phyloP scores from a whole-genome alignment of 176 grass and related monocot genomes.

The Otatea glauca region DNA sequence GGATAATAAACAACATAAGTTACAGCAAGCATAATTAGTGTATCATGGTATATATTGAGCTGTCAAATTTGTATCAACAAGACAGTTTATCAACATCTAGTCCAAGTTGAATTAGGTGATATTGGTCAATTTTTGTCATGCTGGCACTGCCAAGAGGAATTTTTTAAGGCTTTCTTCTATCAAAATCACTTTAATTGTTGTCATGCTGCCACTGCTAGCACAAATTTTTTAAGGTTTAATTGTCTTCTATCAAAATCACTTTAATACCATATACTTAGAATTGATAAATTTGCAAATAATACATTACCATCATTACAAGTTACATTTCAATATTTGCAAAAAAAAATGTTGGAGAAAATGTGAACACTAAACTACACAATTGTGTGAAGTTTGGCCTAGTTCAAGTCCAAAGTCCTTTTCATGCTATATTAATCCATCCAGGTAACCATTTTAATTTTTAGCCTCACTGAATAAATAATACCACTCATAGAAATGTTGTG shows the following conservation, averaged over 20 bases:
- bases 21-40: neutral
- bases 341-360: neutral
- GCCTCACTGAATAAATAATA: neutral
- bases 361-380: neutral
- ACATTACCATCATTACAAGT: neutral
- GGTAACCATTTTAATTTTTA: neutral
- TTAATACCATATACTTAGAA: neutral
- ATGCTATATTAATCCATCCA: slow-evolving; percentile 3
- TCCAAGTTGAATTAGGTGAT: neutral
- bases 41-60: neutral
- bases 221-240: neutral
- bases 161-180: slow-evolving; percentile 7
- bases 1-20: neutral
- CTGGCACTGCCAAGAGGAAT: neutral
- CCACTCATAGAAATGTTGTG: slow-evolving; percentile 18
- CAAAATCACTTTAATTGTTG: neutral
- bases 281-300: neutral
- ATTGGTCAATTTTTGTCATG: neutral
- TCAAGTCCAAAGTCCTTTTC: neutral
- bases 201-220: neutral
- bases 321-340: neutral
- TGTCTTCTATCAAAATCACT: slow-evolving; percentile 16
- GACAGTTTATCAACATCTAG: neutral
- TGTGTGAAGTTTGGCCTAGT: neutral
- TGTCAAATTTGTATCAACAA: neutral